Evolutionary conservation across 2,329 filamentous ascomycete species (phyloP).

Genomic region (Alternaria dauci): DNA sequence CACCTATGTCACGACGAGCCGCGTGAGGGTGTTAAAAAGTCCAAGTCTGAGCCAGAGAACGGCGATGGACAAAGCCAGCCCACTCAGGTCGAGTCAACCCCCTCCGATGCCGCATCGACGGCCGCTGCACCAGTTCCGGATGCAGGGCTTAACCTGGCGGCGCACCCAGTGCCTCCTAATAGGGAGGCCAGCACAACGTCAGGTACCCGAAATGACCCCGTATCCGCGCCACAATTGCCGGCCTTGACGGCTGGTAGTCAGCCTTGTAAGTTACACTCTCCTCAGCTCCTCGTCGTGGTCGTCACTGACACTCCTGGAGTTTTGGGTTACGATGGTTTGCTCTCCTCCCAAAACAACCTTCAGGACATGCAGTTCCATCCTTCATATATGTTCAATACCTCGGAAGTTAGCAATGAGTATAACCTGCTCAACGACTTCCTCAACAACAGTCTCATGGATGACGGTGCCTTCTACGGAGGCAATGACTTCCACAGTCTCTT

Average conservation of each 20-base stretch:
- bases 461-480: slow-evolving; percentile 54
- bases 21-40: slow-evolving; percentile 81
- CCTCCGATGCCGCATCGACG: slow-evolving; percentile 40
- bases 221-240: slow-evolving; percentile 72
- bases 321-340: slow-evolving; percentile 83
- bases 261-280: slow-evolving; percentile 71
- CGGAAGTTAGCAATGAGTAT: slow-evolving; percentile 95
- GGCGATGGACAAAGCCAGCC: slow-evolving; percentile 42
- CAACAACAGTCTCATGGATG: slow-evolving; percentile 88
- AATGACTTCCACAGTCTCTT: slow-evolving; percentile 63
- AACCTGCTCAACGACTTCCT: slow-evolving; percentile 97
- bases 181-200: slow-evolving; percentile 60
- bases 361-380: slow-evolving; percentile 95
- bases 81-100: slow-evolving; percentile 39
- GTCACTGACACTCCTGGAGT: slow-evolving; percentile 61
- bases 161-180: slow-evolving; percentile 46
- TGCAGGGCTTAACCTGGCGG: slow-evolving; percentile 51
- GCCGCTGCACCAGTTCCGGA: slow-evolving; percentile 43
- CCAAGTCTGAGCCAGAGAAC: slow-evolving; percentile 65
- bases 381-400: slow-evolving; percentile 93
- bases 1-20: slow-evolving; percentile 98
- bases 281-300: slow-evolving; percentile 29
- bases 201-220: slow-evolving; percentile 75
- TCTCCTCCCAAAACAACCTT: slow-evolving; percentile 79
- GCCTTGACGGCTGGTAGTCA: slow-evolving; percentile 71